These are phyloP conservation scores for Beauveria australis DNA, from an alignment of 2,329 filamentous ascomycete species.

Conservation along the genomic window DNA sequence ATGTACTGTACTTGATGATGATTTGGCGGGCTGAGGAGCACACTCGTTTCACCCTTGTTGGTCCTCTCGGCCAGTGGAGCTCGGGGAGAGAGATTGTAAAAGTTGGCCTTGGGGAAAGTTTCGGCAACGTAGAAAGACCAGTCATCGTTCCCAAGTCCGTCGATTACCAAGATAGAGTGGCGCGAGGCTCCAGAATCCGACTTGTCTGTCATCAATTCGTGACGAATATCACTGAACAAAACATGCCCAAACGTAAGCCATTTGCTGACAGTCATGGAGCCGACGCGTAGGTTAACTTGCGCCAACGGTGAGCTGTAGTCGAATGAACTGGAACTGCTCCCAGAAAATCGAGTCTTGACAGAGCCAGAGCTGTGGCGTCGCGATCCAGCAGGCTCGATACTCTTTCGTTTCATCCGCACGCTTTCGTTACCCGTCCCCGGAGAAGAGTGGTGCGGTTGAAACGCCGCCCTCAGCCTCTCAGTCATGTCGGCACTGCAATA, in stretches of 20 bases:
- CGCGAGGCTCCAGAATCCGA: constrained; percentile 33
- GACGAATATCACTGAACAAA: constrained; percentile 70
- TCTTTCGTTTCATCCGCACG: constrained; percentile 18
- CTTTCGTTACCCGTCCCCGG: constrained; percentile 33
- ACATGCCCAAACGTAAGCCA: constrained; percentile 82
- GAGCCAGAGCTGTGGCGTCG: constrained; percentile 25
- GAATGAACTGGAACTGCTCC: constrained; percentile 37
- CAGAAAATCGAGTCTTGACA: constrained; percentile 31
- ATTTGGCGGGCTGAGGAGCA: constrained; percentile 55
- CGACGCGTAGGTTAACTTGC: constrained; percentile 69
- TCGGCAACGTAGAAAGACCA: constrained; percentile 83
- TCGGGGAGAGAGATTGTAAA: constrained; percentile 66
- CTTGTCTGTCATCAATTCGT: constrained; percentile 49
- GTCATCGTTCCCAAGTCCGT: constrained; percentile 79
- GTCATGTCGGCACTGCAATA: constrained; percentile 48
- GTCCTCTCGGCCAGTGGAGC: constrained; percentile 40
- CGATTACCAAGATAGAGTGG: constrained; percentile 65
- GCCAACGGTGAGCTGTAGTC: constrained; percentile 55
- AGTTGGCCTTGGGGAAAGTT: constrained; percentile 64
- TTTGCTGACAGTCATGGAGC: constrained; percentile 77
- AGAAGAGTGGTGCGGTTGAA: constrained; percentile 38
- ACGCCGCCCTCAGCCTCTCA: constrained; percentile 41
- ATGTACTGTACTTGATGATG: constrained; percentile 67
- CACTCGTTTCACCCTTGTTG: constrained; percentile 33
- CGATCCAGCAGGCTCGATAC: constrained; percentile 7